These are phyloP conservation scores for Bathelium albidoporum DNA, from an alignment of 495 filamentous ascomycete species.

Conservation along the genomic window DNA sequence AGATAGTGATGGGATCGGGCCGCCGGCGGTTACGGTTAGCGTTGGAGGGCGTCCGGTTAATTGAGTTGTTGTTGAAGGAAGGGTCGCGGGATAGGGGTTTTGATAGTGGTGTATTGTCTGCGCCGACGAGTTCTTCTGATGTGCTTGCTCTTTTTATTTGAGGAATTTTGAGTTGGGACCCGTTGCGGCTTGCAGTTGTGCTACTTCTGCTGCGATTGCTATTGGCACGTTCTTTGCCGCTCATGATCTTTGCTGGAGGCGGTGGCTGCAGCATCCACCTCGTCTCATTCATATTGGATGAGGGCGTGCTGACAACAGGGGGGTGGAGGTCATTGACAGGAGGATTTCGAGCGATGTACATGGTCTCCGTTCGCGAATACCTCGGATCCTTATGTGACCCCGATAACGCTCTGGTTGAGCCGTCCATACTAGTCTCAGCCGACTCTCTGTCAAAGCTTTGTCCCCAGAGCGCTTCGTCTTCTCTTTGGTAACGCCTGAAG, in stretches of 20 bases:
- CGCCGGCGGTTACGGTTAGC: constrained; percentile 10
- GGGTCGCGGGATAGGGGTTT: constrained; percentile 18
- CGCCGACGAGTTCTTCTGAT: constrained; percentile 25
- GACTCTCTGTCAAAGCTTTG: constrained; percentile 24
- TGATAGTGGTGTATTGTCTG: constrained; percentile 27
- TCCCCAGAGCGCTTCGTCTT: constrained; percentile 79
- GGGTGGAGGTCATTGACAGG: constrained; percentile 81
- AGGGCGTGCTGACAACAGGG: constrained; percentile 67
- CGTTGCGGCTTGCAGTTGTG: constrained; percentile 21
- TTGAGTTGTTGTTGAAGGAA: constrained; percentile 15
- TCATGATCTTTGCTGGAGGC: constrained; percentile 75
- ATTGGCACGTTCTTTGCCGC: constrained; percentile 57
- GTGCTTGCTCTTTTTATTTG: constrained; percentile 32
- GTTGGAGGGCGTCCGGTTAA: neutral
- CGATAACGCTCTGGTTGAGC: neutral
- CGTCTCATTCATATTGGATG: constrained; percentile 42
- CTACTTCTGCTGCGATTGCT: constrained; percentile 39
- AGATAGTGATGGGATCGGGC: neutral
- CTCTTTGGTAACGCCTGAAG: constrained; percentile 63
- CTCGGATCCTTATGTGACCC: constrained; percentile 21
- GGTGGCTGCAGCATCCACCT: constrained; percentile 85
- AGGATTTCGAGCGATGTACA: constrained; percentile 54
- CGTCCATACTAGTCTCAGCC: constrained; percentile 19
- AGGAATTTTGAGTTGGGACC: constrained; percentile 21
- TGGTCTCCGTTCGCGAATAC: constrained; percentile 42